Evolutionary conservation across 371 early-diverging fungal genomes (phyloP).

Genomic region (Choanephora cucurbitarum): DNA sequence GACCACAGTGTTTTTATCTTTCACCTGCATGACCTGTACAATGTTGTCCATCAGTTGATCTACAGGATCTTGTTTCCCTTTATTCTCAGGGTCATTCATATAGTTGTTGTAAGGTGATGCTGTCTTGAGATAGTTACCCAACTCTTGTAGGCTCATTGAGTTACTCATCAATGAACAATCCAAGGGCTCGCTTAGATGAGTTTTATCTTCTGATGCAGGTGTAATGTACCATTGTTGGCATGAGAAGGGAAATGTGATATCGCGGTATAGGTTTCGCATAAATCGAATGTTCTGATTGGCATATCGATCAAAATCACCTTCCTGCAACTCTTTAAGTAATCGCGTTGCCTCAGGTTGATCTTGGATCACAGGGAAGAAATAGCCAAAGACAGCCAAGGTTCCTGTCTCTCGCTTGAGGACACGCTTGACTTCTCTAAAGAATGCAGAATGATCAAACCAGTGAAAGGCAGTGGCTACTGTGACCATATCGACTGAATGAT

Average conservation of each 20-base stretch:
- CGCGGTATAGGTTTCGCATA: slow-evolving; percentile 37
- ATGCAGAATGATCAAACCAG: slow-evolving; percentile 65
- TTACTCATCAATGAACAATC: slow-evolving; percentile 37
- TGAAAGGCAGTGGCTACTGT: slow-evolving; percentile 66
- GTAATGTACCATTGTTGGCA: slow-evolving; percentile 40
- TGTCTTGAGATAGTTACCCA: slow-evolving; percentile 55
- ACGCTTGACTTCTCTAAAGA: slow-evolving; percentile 62
- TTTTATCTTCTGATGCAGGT: slow-evolving; percentile 19
- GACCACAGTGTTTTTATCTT: slow-evolving; percentile 1
- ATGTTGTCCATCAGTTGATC: slow-evolving; percentile 14
- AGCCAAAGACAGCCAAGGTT: slow-evolving; percentile 68
- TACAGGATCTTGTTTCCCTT: slow-evolving; percentile 13
- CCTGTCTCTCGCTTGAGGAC: slow-evolving; percentile 65
- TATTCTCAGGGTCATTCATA: slow-evolving; percentile 14
- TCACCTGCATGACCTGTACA: slow-evolving; percentile 3
- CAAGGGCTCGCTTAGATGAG: slow-evolving; percentile 14
- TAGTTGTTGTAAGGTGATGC: slow-evolving; percentile 59
- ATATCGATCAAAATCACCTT: slow-evolving; percentile 31
- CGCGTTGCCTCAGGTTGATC: slow-evolving; percentile 38
- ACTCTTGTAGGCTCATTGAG: slow-evolving; percentile 36
- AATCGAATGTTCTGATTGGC: slow-evolving; percentile 41
- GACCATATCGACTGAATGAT: slow-evolving; percentile 52
- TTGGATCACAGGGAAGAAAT: slow-evolving; percentile 49
- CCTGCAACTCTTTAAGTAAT: slow-evolving; percentile 28
- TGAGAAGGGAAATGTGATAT: slow-evolving; percentile 36